Evolutionary conservation across 2,329 filamentous ascomycete species (phyloP).

Genomic region (Alternaria arborescens): DNA sequence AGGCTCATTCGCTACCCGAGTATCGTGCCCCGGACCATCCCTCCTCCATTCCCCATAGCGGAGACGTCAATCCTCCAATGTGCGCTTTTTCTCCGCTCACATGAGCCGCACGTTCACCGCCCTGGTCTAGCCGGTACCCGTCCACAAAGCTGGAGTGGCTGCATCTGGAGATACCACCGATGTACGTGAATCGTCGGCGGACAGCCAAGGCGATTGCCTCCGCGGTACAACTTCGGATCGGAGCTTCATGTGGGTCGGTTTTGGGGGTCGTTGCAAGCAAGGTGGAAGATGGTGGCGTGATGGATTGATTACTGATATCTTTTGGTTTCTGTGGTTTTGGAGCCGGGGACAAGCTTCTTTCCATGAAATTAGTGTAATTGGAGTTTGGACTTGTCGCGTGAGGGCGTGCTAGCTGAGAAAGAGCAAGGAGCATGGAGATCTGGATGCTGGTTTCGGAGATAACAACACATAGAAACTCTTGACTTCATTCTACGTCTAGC

Average conservation of each 20-base stretch:
- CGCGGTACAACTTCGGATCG: neutral
- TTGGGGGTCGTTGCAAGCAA: neutral
- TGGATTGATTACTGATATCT: neutral
- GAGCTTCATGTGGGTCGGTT: neutral
- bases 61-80: neutral
- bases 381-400: neutral
- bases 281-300: neutral
- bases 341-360: neutral
- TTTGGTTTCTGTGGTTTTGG: neutral
- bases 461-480: neutral
- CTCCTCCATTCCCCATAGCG: neutral
- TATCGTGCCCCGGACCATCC: neutral
- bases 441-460: neutral
- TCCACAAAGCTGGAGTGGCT: neutral
- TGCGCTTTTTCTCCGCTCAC: neutral
- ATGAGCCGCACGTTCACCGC: conserved; percentile 3
- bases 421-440: neutral
- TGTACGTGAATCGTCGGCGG: neutral
- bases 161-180: neutral
- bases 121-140: neutral
- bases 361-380: neutral
- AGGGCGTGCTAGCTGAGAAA: neutral
- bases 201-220: neutral
- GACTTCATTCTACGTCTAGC: neutral
- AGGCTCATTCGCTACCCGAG: neutral